These are phyloP conservation scores for Skeletonema potamos DNA, from an alignment of 108 stramenopile genomes.

Conservation along the genomic window DNA sequence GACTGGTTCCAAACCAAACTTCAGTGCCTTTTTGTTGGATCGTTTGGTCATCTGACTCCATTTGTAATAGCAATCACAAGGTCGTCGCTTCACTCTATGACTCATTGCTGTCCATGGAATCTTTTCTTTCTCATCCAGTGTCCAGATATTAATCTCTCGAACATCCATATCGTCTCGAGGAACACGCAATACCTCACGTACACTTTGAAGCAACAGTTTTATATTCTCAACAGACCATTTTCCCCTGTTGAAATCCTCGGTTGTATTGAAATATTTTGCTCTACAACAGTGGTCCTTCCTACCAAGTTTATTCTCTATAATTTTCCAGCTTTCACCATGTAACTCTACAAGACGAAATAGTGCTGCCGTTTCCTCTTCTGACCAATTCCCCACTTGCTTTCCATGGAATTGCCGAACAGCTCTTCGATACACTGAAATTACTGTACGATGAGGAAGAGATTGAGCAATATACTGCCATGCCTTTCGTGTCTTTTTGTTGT, in stretches of 20 bases:
- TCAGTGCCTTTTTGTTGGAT: slow-evolving; percentile 61
- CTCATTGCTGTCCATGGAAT: slow-evolving; percentile 71
- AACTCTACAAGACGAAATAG: slow-evolving; percentile 53
- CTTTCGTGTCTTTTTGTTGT: slow-evolving; percentile 67
- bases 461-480: slow-evolving; percentile 86
- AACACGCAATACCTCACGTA: slow-evolving; percentile 51
- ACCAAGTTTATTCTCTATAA: slow-evolving; percentile 72
- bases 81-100: slow-evolving; percentile 13
- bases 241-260: slow-evolving; percentile 60
- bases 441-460: slow-evolving; percentile 72
- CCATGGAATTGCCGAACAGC: slow-evolving; percentile 75
- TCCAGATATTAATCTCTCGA: slow-evolving; percentile 50
- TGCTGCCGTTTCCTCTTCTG: slow-evolving; percentile 53
- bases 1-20: slow-evolving; percentile 20
- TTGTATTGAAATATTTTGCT: slow-evolving; percentile 69
- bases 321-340: slow-evolving; percentile 70
- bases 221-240: slow-evolving; percentile 74
- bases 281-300: slow-evolving; percentile 70
- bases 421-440: slow-evolving; percentile 78
- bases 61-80: slow-evolving; percentile 36
- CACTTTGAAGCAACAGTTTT: slow-evolving; percentile 46
- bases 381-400: slow-evolving; percentile 74
- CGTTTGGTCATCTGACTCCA: slow-evolving; percentile 70
- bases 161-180: slow-evolving; percentile 50
- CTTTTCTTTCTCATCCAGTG: slow-evolving; percentile 27